phyloP scores from a whole-genome alignment of 1,284 basidiomycete genomes.

The Apiotrichum akiyoshidainum region DNA sequence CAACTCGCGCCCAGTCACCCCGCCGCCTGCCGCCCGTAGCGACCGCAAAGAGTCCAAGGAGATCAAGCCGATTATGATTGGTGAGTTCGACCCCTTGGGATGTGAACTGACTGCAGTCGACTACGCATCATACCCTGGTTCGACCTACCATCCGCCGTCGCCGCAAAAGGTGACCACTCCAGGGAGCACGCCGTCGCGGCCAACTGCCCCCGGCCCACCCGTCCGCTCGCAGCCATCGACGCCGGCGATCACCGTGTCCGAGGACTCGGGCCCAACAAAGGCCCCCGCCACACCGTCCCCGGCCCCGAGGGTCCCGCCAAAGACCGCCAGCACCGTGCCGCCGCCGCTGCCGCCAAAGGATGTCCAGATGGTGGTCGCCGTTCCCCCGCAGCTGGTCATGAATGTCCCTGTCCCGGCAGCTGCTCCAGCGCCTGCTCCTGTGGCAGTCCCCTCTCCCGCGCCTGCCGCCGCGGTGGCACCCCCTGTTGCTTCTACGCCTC shows the following conservation, averaged over 20 bases:
- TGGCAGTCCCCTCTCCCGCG: not conserved
- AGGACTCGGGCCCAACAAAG: not conserved
- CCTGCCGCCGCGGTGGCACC: not conserved
- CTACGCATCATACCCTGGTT: not conserved
- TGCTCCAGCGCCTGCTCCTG: not conserved
- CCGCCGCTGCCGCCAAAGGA: too few species aligned
- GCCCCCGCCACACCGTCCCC: too few species aligned
- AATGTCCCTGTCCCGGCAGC: not conserved
- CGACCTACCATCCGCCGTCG: not conserved
- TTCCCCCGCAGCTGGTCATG: too few species aligned
- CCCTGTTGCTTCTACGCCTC: too few species aligned
- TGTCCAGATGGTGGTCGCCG: too few species aligned
- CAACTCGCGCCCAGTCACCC: not conserved
- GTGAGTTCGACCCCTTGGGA: not conserved
- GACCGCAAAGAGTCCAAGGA: not conserved
- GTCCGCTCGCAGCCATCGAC: not conserved
- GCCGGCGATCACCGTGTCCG: not conserved
- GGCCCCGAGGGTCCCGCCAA: too few species aligned
- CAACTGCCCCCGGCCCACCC: not conserved
- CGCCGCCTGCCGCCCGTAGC: not conserved
- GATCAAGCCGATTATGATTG: constrained; percentile 6
- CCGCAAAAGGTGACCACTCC: not conserved
- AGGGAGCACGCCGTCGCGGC: not conserved
- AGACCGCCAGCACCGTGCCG: too few species aligned
- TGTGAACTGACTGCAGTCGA: constrained; percentile 5